Conservation (phyloP, 2,329 filamentous ascomycete species). For the Fusarium nygamai region DNA sequence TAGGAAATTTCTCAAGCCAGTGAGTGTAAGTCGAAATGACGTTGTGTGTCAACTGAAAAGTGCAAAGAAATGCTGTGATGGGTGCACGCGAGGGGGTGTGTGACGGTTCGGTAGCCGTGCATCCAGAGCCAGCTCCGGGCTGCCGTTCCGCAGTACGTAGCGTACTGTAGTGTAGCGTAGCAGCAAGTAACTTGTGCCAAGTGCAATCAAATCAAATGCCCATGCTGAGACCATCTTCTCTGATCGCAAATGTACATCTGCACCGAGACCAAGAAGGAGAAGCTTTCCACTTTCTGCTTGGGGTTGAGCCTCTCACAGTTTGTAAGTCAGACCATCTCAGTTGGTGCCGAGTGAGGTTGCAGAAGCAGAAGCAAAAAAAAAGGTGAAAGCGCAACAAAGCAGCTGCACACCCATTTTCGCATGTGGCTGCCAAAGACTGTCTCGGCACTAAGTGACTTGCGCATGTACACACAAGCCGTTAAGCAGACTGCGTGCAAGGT, state of each 20-base stretch:
- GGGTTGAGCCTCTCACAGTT: slow-evolving; percentile 30
- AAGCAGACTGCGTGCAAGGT: slow-evolving; percentile 59
- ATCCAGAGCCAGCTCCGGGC: slow-evolving; percentile 39
- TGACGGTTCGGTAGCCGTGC: slow-evolving; percentile 29
- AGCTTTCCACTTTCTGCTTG: slow-evolving; percentile 19
- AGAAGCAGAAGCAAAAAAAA: neutral
- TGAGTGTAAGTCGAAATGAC: slow-evolving; percentile 23
- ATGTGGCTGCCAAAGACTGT: slow-evolving; percentile 29
- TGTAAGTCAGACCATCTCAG: slow-evolving; percentile 37
- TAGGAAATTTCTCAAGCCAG: slow-evolving; percentile 16
- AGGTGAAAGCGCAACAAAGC: neutral
- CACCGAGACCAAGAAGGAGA: slow-evolving; percentile 31
- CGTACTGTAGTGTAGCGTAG: neutral
- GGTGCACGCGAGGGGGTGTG: slow-evolving; percentile 33
- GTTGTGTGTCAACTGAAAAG: slow-evolving; percentile 7
- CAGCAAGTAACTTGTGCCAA: slow-evolving; percentile 22
- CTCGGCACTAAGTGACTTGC: slow-evolving; percentile 17
- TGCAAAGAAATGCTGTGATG: slow-evolving; percentile 10
- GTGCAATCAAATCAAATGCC: slow-evolving; percentile 36
- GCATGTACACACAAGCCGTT: slow-evolving; percentile 11
- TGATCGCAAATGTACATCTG: slow-evolving; percentile 28
- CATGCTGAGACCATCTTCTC: slow-evolving; percentile 27
- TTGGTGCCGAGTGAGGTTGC: neutral
- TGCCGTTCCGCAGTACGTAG: slow-evolving; percentile 29
- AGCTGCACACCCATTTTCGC: slow-evolving; percentile 26